These are phyloP conservation scores for Auriscalpium microsporum DNA, from an alignment of 768 basidiomycete genomes.

Conservation along the genomic window DNA sequence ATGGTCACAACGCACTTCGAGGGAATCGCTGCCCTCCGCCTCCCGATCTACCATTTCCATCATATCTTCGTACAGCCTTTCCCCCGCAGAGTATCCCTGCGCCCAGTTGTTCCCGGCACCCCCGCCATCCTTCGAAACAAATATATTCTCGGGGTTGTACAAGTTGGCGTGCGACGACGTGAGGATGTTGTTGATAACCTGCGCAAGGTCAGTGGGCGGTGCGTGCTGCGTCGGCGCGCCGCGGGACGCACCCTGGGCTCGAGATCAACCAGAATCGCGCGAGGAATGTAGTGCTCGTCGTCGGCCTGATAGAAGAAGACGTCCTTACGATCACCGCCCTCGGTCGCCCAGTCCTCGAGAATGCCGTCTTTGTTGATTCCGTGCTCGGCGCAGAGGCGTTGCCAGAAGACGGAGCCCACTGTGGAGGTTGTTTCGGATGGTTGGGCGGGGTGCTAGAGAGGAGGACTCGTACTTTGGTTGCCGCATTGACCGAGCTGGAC, in stretches of 20 bases:
- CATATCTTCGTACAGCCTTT: conserved; percentile 88
- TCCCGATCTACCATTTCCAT: conserved; percentile 99
- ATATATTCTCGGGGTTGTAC: conserved; percentile 98
- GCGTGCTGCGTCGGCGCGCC: not conserved
- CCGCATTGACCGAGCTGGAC: conserved; percentile 87
- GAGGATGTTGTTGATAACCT: conserved; percentile 97
- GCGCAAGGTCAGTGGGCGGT: conserved; percentile 1
- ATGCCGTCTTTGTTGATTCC: conserved; percentile 95
- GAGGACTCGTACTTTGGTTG: conserved; percentile 60
- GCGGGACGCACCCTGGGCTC: conserved; percentile 76
- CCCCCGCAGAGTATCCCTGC: conserved; percentile 85
- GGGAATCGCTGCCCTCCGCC: conserved; percentile 93
- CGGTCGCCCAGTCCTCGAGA: conserved; percentile 94
- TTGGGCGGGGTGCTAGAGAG: conserved; percentile 8
- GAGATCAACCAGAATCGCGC: conserved; percentile 91
- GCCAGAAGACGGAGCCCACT: conserved; percentile 99
- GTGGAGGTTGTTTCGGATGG: conserved; percentile 8
- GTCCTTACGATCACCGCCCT: conserved; percentile 94
- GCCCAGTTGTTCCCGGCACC: conserved; percentile 99
- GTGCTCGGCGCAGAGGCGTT: conserved; percentile 95
- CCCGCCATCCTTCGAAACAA: conserved; percentile 92
- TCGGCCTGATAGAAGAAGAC: conserved; percentile 99
- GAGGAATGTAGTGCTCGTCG: conserved; percentile 97
- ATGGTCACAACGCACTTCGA: conserved; percentile 56
- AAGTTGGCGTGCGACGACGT: conserved; percentile 80